Evolutionary conservation across 2,329 filamentous ascomycete species (phyloP).

Genomic region (Penicillium occitanis): DNA sequence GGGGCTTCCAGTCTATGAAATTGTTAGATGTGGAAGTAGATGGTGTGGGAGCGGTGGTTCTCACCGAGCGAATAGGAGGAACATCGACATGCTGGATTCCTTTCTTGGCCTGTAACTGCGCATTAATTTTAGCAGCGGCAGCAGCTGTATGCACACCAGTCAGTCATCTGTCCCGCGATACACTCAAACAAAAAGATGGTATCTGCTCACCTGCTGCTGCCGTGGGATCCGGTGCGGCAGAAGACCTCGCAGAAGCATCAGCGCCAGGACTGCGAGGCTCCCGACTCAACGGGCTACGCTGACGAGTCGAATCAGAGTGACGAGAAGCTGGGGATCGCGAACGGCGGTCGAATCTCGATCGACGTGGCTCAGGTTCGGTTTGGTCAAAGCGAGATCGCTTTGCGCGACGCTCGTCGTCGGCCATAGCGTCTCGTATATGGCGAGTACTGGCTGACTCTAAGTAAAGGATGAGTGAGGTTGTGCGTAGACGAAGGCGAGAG

Average conservation of each 20-base stretch:
- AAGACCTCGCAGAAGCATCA: conserved; percentile 29
- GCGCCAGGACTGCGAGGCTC: conserved; percentile 50
- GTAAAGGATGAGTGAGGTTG: background rate
- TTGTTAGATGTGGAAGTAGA: background rate
- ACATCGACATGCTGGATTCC: conserved; percentile 88
- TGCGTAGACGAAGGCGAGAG: background rate
- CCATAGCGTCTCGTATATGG: conserved; percentile 54
- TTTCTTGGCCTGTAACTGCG: conserved; percentile 79
- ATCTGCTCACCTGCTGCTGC: conserved; percentile 68
- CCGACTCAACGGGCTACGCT: conserved; percentile 73
- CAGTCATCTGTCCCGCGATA: conserved; percentile 1
- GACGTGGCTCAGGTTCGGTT: conserved; percentile 75
- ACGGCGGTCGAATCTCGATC: conserved; percentile 86
- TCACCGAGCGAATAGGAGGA: conserved; percentile 65
- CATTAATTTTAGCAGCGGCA: conserved; percentile 84
- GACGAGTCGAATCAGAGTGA: conserved; percentile 68
- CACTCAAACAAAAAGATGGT: conserved; percentile 7
- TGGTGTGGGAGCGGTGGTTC: too few relatives aligned
- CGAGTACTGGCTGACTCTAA: background rate
- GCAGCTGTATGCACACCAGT: conserved; percentile 59
- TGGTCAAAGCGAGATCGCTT: conserved; percentile 96
- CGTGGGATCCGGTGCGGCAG: conserved; percentile 63
- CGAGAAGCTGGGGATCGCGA: conserved; percentile 76
- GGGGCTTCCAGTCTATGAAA: conserved; percentile 48
- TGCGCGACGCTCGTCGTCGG: conserved; percentile 70